Base-by-base conservation (phyloP, 202 grass and related monocot species). In the Carex arenaria region DNA sequence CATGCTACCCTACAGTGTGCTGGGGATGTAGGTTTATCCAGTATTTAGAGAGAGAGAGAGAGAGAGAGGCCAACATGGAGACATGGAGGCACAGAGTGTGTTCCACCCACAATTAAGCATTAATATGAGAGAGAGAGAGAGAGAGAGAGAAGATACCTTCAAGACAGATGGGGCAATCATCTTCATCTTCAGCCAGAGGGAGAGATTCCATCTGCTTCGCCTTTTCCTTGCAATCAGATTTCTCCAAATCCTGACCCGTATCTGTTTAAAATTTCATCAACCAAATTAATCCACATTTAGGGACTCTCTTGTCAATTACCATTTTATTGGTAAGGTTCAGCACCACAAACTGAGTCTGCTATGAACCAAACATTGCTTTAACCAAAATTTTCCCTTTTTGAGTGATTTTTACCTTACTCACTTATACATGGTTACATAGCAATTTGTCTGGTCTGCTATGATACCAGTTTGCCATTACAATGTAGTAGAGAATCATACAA, bases 111-210 rank as follows among this genome's bases (percentile, higher is more conserved):
- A 47, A 7, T 47, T 47, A 6, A 10, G 43, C 43, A 47, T 10
- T 47, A 47, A 47, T 47, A 47, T 9, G 38, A 45, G 42, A 45
- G 17, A 23, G 63, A 67, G 61, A 64, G 82, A 22, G 85, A 83
- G 63, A 83, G 61, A 81, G 13, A 49, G 62, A 64, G 80, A 87
- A 9, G 63, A 18, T 69, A 95, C 96, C 96, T 95, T 99, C 93
- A 61, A 98, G 93, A 86, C 96, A 98, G 82, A 93, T 98, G 55
- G 95, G 91, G 18, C 93, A 98, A 90, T 91, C 91, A 85, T 98
- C 95, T 80, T 98, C 96, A 76, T 98, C 96, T 47, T 93, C 96
- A 71, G 51, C 90, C 61, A 87, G 49, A 80, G 88, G 86, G 22
- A 91, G 77, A 86, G 83, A 75, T 79, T 90, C 89, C 85, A 88